These are phyloP conservation scores for Endocalyx cinctus DNA, from an alignment of 2,329 filamentous ascomycete genomes.

Conservation along the genomic window DNA sequence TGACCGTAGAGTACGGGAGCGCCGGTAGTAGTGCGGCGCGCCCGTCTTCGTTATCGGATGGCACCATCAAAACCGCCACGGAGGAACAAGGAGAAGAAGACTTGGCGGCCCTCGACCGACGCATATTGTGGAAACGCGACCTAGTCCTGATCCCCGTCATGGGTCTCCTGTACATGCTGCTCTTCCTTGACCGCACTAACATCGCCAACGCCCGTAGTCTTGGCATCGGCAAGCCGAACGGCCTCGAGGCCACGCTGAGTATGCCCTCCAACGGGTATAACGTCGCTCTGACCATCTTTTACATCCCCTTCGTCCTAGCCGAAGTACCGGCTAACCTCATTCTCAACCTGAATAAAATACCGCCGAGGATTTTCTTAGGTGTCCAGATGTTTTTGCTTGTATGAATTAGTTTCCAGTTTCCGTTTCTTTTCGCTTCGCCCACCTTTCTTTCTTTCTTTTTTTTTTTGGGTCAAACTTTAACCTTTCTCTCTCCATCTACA, in stretches of 20 bases:
- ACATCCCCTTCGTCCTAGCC: conserved; percentile 39
- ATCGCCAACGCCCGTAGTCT: conserved; percentile 40
- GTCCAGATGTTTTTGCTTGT: conserved; percentile 36
- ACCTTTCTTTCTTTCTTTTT: too few relatives aligned
- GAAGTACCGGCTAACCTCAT: conserved; percentile 44
- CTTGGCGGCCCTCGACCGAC: conserved; percentile 16
- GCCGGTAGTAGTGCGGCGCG: too few relatives aligned
- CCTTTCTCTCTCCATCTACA: too few relatives aligned
- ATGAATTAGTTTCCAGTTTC: too few relatives aligned
- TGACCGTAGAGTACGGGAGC: too few relatives aligned
- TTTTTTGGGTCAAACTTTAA: too few relatives aligned
- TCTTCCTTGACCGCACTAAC: conserved; percentile 24
- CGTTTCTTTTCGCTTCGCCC: too few relatives aligned
- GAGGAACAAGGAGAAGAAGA: too few relatives aligned
- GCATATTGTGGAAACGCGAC: conserved; percentile 22
- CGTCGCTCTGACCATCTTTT: conserved; percentile 38
- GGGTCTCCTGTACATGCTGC: conserved; percentile 23
- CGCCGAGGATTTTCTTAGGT: conserved; percentile 33
- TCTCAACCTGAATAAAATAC: conserved; percentile 32
- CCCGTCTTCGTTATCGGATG: too few relatives aligned
- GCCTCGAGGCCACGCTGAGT: conserved; percentile 35
- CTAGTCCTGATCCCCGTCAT: conserved; percentile 22
- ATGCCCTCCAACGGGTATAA: conserved; percentile 39
- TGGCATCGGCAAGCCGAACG: conserved; percentile 28
- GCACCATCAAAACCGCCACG: too few relatives aligned